Evolutionary conservation across 495 filamentous ascomycete genomes (phyloP), one percentile per base, ranked within the genome.

Genomic region (Trypethelium eluteriae): DNA sequence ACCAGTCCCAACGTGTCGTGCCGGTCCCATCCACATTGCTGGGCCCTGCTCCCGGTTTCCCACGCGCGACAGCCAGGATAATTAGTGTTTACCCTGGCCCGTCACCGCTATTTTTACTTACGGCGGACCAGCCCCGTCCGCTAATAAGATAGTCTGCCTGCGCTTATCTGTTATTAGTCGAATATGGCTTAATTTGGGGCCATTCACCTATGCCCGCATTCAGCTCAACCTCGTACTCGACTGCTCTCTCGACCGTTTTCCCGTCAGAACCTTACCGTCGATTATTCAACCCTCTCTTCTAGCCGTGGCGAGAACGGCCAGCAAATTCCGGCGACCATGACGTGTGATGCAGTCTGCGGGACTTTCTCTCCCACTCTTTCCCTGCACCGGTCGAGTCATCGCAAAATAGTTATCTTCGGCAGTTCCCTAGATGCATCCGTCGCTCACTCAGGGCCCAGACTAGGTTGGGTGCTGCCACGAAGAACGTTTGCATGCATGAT

Each of bases 31-130:
- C 49, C 49, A 18, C 49, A 14, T 11, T 18, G 2, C n/a, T 18
- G 49, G 49, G 49, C 25, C n/a, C 49, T 53, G 41, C 14, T 14
- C 41, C 41, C 0, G 41, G 41, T 7, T 44, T 14, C 41, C 53
- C 53, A 53, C 53, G 53, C 53, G 53, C 53, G 53, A 16, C 12
- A 25, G 25, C 25, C 25, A 25, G 25, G 25, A 25, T 25, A 25
- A 25, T 25, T 25, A 25, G 25, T 25, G 25, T 25, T 25, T 25
- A 25, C 25, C 25, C 25, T 25, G 25, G 25, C 25, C 25, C 49
- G 7, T 59, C 7, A 59, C 53, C 53, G 53, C n/a, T 59, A 59
- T 59, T 59, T 59, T 59, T 59, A 59, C 32, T 32, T 18, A 53
- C 16, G 12, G 12, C n/a, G 1, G 49, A 5, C 49, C 25, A 25